Conservation (phyloP, 2,329 filamentous ascomycete genomes). For the Fusarium sp. region DNA sequence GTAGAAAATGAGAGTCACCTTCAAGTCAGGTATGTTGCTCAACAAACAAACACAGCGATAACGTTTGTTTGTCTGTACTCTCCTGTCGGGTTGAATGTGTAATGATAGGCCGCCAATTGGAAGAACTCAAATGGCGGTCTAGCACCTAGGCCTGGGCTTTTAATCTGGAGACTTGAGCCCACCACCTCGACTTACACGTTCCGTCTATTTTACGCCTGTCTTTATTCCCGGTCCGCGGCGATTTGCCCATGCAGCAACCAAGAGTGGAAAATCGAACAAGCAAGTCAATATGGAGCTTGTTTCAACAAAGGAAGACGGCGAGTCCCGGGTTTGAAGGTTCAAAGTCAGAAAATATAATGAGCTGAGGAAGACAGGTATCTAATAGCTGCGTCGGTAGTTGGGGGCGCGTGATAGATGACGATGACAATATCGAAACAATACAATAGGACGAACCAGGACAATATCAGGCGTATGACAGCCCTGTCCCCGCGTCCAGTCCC, state of each 20-base stretch:
- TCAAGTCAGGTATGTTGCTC: conserved; percentile 1
- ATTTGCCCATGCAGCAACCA: conserved; percentile 40
- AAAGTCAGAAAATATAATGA: background rate
- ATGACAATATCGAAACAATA: conserved; percentile 34
- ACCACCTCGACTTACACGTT: conserved; percentile 37
- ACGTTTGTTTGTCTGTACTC: conserved; percentile 10
- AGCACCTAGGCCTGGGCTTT: conserved; percentile 24
- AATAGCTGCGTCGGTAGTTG: background rate
- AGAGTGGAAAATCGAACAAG: conserved; percentile 31
- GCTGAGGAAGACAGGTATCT: background rate
- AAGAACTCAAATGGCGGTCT: conserved; percentile 51
- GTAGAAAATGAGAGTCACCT: conserved; percentile 6
- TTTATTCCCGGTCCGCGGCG: conserved; percentile 28
- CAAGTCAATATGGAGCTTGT: conserved; percentile 16
- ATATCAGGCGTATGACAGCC: conserved; percentile 8
- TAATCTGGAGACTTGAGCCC: conserved; percentile 34
- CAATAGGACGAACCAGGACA: conserved; percentile 22
- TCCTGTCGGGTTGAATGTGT: conserved; percentile 39
- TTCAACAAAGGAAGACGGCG: conserved; percentile 17
- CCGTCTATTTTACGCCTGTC: background rate
- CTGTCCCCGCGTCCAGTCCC: conserved; percentile 11
- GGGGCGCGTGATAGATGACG: conserved; percentile 41
- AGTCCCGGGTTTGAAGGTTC: background rate
- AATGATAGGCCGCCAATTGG: conserved; percentile 54
- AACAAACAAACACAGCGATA: conserved; percentile 23